These are phyloP conservation scores for Rhynchospora tenuis DNA, from an alignment of 176 grass and related monocot species.

Conservation along the genomic window DNA sequence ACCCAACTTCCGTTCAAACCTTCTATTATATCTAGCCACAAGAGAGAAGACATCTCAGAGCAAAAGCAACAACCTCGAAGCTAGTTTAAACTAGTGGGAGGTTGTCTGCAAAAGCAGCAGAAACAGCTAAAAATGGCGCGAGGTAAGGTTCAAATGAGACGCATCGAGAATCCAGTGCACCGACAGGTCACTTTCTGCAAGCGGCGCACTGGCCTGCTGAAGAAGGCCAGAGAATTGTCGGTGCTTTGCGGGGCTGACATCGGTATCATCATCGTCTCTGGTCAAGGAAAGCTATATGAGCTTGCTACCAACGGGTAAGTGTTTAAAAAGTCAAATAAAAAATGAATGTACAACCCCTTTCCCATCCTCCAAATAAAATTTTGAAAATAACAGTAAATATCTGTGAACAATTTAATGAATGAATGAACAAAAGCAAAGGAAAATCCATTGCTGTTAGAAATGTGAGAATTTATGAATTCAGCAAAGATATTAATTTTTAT, in stretches of 20 bases:
- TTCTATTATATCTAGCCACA: not conserved
- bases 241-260: conserved; percentile 28
- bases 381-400: not conserved
- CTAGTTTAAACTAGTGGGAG: conserved; percentile 44
- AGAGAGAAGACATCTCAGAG: conserved; percentile 9
- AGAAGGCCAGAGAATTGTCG: conserved; percentile 31
- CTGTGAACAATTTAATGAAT: not conserved
- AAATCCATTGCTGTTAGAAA: not conserved
- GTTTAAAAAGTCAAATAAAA: not conserved
- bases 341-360: not conserved
- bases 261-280: conserved; percentile 28
- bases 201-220: conserved; percentile 18
- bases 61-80: conserved; percentile 35
- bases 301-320: conserved; percentile 36
- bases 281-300: conserved; percentile 29
- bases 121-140: conserved; percentile 9
- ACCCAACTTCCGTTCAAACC: not conserved
- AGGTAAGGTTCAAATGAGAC: conserved; percentile 31
- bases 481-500: too few relatives aligned
- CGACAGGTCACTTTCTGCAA: conserved; percentile 35
- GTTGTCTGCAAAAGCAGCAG: conserved; percentile 12
- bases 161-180: conserved; percentile 28
- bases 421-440: not conserved
- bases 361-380: too few relatives aligned
- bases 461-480: not conserved